Base-by-base conservation (phyloP, 768 basidiomycete species). In the Lactarius trivialis region DNA sequence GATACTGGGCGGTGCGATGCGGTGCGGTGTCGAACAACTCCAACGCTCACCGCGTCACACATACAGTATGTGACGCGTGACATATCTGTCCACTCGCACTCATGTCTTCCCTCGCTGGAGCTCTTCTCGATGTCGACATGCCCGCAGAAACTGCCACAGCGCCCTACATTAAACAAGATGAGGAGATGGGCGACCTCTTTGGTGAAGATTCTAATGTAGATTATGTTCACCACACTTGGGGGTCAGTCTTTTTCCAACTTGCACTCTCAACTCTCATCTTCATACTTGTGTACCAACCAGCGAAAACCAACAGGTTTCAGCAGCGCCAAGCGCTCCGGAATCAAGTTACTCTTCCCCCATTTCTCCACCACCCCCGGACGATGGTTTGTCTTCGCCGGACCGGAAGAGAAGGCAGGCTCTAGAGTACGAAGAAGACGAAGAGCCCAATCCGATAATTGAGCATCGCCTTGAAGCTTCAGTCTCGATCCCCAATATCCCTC, bases 401-500 rank as follows among this genome's bases (percentile, higher is more conserved):
- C 80, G 77, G 45, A 74, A 76, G 43, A 79, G 70, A 45, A 78
- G 91, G 66, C 83, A 83, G 68, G 85, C 84, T 2, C 71, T 93
- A 66, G 91, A 93, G 73, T 93, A 94, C 24, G 73, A 81, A 68
- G 91, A 93, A 71, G 88, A 90, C 32, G 88, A 90, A 12, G 80
- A 81, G 64, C 81, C 85, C 5, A 81, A 82, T 60, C 75, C 83
- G 8, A 77, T 79, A 2, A 73, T 82, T 0, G 81, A 81, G 61
- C 79, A 84, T 54, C 77, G 81, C 60, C 72, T 76, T 28, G 88
- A 91, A 68, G 89, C 88, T 17, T 76, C 86, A 55, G 83, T 93
- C 50, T 78, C 82, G 33, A 85, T 97, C 67, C 93, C 92, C n/a
- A 95, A 96, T 70, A 80, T 94, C 26, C 91, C 90, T 12, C 81